phyloP scores from a whole-genome alignment of 129 eudicot species.

The Sambucus nigra region DNA sequence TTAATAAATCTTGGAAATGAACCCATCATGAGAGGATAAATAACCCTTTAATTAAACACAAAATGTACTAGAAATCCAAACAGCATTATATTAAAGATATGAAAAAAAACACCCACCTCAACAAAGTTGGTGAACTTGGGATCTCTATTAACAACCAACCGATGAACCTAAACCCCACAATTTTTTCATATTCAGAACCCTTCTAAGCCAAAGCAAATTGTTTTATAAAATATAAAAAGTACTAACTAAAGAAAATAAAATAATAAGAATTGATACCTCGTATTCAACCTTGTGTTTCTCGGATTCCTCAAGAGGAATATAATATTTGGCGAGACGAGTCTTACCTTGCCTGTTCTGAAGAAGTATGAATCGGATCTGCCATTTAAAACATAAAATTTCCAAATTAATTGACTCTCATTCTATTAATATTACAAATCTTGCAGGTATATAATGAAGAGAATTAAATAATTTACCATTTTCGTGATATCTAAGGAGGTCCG shows the following conservation, averaged over 20 bases:
- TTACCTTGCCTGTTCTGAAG: conserved; percentile 91
- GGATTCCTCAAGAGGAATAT: conserved; percentile 88
- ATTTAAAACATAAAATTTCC: not conserved
- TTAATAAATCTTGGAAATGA: too few species aligned
- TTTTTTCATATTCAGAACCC: conserved; percentile 7
- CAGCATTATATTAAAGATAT: too few species aligned
- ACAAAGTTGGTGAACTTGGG: conserved; percentile 92
- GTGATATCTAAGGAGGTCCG: conserved; percentile 12
- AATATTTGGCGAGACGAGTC: conserved; percentile 84
- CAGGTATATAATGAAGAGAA: not conserved
- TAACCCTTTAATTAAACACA: too few species aligned
- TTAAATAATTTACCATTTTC: conserved; percentile 18
- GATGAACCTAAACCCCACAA: conserved; percentile 57
- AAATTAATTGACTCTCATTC: not conserved
- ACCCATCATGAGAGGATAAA: too few species aligned
- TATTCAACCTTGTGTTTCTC: conserved; percentile 93
- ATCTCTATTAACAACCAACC: conserved; percentile 88
- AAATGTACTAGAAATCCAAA: too few species aligned
- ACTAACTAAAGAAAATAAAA: conserved; percentile 4
- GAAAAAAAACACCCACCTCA: conserved; percentile 37
- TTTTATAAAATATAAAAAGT: not conserved
- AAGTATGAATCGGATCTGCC: conserved; percentile 85
- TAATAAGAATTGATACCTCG: conserved; percentile 41
- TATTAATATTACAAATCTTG: too few species aligned
- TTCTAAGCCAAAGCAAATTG: not conserved